A percentile compares a stretch with the other conserved stretches of the same genome.
Evolutionary conservation across 2,329 filamentous ascomycete genomes (phyloP).

Genomic region (Lomentospora prolificans): DNA sequence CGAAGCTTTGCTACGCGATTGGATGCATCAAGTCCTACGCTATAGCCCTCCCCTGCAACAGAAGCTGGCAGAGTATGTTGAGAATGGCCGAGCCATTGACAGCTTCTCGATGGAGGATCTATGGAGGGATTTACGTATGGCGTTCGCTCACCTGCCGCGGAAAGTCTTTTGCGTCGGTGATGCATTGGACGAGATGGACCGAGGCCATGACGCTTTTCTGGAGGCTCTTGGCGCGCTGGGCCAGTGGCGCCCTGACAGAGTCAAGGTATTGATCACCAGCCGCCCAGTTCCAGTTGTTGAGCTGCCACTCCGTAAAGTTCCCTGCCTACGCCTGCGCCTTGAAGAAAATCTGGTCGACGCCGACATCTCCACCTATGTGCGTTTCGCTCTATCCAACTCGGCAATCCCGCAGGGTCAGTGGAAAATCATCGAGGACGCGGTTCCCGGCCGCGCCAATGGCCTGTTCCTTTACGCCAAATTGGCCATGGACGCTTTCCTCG

Average conservation of each 20-base stretch:
- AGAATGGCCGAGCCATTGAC: neutral
- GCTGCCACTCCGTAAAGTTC: constrained; percentile 16
- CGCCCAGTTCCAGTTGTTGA: constrained; percentile 25
- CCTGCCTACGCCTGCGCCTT: constrained; percentile 23
- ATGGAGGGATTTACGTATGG: constrained; percentile 20
- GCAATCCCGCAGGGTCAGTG: constrained; percentile 14
- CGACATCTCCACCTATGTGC: constrained; percentile 30
- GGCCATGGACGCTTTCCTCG: constrained; percentile 27
- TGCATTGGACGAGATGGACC: constrained; percentile 37
- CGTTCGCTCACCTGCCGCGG: constrained; percentile 13
- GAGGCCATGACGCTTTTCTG: constrained; percentile 25
- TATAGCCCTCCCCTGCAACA: constrained; percentile 21
- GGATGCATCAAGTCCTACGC: constrained; percentile 21
- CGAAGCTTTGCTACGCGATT: constrained; percentile 22
- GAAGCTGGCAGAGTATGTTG: constrained; percentile 12
- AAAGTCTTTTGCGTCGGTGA: constrained; percentile 29
- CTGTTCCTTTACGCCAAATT: constrained; percentile 35
- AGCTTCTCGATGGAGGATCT: constrained; percentile 16
- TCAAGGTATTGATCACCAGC: constrained; percentile 35
- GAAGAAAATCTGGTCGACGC: constrained; percentile 23
- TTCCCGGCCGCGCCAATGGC: constrained; percentile 28
- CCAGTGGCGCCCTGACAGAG: constrained; percentile 16
- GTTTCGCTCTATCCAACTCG: constrained; percentile 11
- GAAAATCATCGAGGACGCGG: constrained; percentile 17
- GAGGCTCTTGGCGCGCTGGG: constrained; percentile 22